phyloP scores from a whole-genome alignment of 352 stramenopile species.

The Pythium myriotylum region DNA sequence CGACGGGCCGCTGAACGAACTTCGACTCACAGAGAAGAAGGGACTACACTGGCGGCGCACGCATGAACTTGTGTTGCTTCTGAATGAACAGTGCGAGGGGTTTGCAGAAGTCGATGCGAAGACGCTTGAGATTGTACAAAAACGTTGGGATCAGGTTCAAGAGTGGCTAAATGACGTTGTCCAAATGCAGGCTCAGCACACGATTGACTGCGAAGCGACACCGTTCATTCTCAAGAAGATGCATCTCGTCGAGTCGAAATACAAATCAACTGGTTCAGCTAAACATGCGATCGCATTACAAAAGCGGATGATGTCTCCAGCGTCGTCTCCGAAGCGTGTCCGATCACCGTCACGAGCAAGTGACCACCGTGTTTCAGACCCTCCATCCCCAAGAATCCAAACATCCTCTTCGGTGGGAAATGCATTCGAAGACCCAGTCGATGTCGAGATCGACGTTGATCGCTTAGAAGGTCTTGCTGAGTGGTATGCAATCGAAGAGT shows the following conservation, averaged over 20 bases:
- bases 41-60: constrained; percentile 73
- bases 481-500: constrained; percentile 77
- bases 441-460: constrained; percentile 40
- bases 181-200: constrained; percentile 61
- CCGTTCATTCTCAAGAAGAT: constrained; percentile 77
- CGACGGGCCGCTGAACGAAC: constrained; percentile 60
- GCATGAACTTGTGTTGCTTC: constrained; percentile 62
- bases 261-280: not conserved
- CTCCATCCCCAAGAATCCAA: constrained; percentile 16
- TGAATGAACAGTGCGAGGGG: constrained; percentile 75
- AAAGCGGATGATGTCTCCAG: constrained; percentile 3
- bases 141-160: constrained; percentile 63
- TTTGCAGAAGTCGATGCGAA: constrained; percentile 59
- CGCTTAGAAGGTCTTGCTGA: constrained; percentile 63
- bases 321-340: constrained; percentile 9
- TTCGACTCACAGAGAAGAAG: constrained; percentile 70
- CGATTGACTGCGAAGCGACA: constrained; percentile 65
- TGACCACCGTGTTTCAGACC: constrained; percentile 2
- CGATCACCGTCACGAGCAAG: constrained; percentile 17
- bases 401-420: not conserved
- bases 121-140: constrained; percentile 50
- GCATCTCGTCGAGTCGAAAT: constrained; percentile 41
- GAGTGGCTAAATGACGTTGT: constrained; percentile 68
- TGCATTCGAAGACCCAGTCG: not conserved
- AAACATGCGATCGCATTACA: constrained; percentile 16